A percentile compares a stretch with the other conserved stretches of the same genome.
These are phyloP conservation scores for Populus euphratica DNA, from an alignment of 345 rosid genomes.

Conservation along the genomic window DNA sequence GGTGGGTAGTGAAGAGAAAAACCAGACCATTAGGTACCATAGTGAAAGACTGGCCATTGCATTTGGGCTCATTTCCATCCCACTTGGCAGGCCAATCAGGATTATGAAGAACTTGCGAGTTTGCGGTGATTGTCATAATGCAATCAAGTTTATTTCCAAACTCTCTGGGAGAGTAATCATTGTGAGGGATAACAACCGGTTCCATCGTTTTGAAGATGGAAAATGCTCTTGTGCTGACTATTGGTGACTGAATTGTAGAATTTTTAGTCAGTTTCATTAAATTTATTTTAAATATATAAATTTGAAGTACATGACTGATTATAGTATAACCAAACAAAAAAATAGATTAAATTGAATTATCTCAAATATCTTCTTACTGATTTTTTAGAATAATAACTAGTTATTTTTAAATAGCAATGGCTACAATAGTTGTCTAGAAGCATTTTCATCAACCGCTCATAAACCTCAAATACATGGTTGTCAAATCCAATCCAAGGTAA, in stretches of 20 bases:
- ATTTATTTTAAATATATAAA: too few relatives aligned
- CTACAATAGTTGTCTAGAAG: too few relatives aligned
- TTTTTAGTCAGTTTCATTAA: too few relatives aligned
- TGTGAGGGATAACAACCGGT: conserved; percentile 76
- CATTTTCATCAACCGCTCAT: too few relatives aligned
- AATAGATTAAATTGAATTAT: too few relatives aligned
- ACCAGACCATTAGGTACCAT: conserved; percentile 62
- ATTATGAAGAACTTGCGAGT: conserved; percentile 83
- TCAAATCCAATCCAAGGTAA: too few relatives aligned
- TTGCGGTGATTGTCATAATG: conserved; percentile 87
- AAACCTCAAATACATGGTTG: too few relatives aligned
- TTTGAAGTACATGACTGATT: too few relatives aligned
- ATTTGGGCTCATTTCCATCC: conserved; percentile 61
- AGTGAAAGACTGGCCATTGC: conserved; percentile 84
- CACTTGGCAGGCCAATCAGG: conserved; percentile 59
- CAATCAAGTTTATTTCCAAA: conserved; percentile 74
- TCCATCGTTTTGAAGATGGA: conserved; percentile 80
- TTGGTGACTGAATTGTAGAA: conserved; percentile 47
- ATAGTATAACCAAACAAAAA: too few relatives aligned
- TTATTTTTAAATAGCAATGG: too few relatives aligned
- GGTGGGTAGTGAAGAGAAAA: conserved; percentile 72
- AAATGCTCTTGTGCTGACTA: conserved; percentile 86
- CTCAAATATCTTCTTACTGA: too few relatives aligned
- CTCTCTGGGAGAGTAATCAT: conserved; percentile 76
- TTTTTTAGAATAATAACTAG: too few relatives aligned